Evolutionary conservation across 2,329 filamentous ascomycete genomes (phyloP).

Genomic region (Ceratocystis ficicola): DNA sequence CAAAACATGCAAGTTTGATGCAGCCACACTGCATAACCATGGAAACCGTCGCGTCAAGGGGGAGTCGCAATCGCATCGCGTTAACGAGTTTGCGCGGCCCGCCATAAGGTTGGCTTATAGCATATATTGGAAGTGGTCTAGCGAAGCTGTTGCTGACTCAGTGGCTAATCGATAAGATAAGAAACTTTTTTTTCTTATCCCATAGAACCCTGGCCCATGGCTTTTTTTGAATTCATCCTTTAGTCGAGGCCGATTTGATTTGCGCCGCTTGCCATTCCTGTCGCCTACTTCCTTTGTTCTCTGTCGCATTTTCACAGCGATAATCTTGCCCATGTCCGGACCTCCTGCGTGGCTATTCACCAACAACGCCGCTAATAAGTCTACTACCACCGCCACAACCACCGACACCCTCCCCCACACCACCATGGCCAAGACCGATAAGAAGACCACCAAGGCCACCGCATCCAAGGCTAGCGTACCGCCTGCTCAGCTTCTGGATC

Average conservation of each 20-base stretch:
- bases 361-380: constrained; percentile 30
- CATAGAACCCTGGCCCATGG: background rate
- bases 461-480: constrained; percentile 30
- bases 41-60: background rate
- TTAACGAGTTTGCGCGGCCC: background rate
- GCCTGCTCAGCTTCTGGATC: constrained; percentile 50
- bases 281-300: background rate
- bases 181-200: constrained; percentile 7
- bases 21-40: constrained; percentile 2
- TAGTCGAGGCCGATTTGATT: background rate
- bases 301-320: background rate
- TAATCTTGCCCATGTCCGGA: constrained; percentile 16
- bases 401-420: constrained; percentile 17
- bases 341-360: constrained; percentile 36
- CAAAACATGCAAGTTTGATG: background rate
- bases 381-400: constrained; percentile 22
- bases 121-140: background rate
- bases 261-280: background rate
- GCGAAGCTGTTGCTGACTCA: background rate
- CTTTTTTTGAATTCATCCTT: background rate
- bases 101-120: background rate
- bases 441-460: constrained; percentile 26
- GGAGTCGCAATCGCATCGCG: background rate
- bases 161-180: background rate
- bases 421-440: constrained; percentile 29